phyloP scores from a whole-genome alignment of 805 yeast genomes.

The Schwanniomyces yamadae region DNA sequence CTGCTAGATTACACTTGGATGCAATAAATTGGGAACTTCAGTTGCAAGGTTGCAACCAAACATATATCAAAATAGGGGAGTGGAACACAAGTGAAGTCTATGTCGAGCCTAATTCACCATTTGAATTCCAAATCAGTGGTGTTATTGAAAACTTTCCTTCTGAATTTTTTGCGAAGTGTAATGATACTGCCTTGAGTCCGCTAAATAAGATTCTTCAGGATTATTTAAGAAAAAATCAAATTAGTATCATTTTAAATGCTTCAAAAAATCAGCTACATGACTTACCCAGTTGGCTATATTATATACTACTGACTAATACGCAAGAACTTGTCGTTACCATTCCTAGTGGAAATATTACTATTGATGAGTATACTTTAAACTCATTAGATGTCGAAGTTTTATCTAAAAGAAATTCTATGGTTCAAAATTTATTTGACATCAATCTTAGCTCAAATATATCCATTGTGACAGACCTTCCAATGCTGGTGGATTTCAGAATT shows the following conservation, averaged over 20 bases:
- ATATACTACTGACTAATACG: slow-evolving; percentile 13
- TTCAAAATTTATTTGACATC: neutral
- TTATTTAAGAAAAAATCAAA: slow-evolving; percentile 15
- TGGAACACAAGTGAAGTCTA: slow-evolving; percentile 18
- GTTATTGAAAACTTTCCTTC: slow-evolving; percentile 17
- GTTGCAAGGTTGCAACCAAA: slow-evolving; percentile 23
- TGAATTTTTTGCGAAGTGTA: slow-evolving; percentile 18
- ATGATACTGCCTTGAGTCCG: slow-evolving; percentile 14
- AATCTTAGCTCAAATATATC: slow-evolving; percentile 5
- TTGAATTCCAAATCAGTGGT: slow-evolving; percentile 19
- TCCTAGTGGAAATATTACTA: slow-evolving; percentile 9
- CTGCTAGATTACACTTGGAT: slow-evolving; percentile 17
- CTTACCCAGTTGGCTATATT: slow-evolving; percentile 27
- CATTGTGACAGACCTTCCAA: neutral
- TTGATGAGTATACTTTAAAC: slow-evolving; percentile 1
- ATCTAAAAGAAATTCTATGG: neutral
- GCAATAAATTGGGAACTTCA: slow-evolving; percentile 27
- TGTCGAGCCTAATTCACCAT: slow-evolving; percentile 13
- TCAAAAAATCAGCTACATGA: slow-evolving; percentile 8
- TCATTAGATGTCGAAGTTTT: slow-evolving; percentile 2
- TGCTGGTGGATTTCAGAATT: slow-evolving; percentile 2
- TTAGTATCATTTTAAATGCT: slow-evolving; percentile 18
- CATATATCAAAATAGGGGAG: slow-evolving; percentile 20
- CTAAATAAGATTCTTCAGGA: slow-evolving; percentile 20
- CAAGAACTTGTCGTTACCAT: slow-evolving; percentile 13